These are phyloP conservation scores for Venturia nashicola DNA, from an alignment of 2,329 filamentous ascomycete species.

Conservation along the genomic window DNA sequence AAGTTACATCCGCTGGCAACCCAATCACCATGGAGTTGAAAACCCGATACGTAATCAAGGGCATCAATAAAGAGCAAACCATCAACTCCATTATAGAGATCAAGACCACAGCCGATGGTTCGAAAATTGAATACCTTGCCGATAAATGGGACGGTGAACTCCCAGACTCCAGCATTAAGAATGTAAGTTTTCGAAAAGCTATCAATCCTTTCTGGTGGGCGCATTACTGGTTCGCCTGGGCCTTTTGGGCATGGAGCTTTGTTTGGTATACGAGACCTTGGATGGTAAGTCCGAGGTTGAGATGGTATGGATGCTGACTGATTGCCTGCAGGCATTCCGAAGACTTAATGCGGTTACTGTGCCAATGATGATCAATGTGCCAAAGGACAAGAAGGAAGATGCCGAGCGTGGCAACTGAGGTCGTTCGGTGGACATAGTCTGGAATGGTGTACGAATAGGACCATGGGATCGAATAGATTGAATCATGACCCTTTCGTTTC, in stretches of 20 bases:
- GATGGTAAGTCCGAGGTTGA: constrained; percentile 23
- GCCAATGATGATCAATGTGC: constrained; percentile 38
- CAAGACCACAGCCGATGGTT: constrained; percentile 24
- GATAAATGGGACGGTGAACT: constrained; percentile 44
- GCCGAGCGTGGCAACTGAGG: constrained; percentile 13
- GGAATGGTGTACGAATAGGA: not conserved
- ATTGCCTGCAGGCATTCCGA: constrained; percentile 34
- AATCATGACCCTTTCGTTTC: not conserved
- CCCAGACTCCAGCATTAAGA: constrained; percentile 36
- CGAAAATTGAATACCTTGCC: constrained; percentile 39
- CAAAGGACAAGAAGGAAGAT: constrained; percentile 41
- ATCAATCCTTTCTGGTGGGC: constrained; percentile 27
- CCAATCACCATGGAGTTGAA: constrained; percentile 46
- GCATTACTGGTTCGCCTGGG: constrained; percentile 24
- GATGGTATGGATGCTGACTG: not conserved
- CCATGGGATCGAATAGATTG: not conserved
- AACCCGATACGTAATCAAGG: constrained; percentile 42
- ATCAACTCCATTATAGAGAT: constrained; percentile 39
- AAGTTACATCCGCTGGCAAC: constrained; percentile 43
- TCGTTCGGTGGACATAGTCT: too few species aligned
- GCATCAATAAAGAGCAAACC: constrained; percentile 37
- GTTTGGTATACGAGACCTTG: constrained; percentile 27
- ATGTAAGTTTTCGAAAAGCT: constrained; percentile 33
- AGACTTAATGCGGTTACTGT: constrained; percentile 40
- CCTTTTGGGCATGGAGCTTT: constrained; percentile 26